These are phyloP conservation scores for Tetrahymena elliotti DNA, from an alignment of 73 alveolate species.

Conservation along the genomic window DNA sequence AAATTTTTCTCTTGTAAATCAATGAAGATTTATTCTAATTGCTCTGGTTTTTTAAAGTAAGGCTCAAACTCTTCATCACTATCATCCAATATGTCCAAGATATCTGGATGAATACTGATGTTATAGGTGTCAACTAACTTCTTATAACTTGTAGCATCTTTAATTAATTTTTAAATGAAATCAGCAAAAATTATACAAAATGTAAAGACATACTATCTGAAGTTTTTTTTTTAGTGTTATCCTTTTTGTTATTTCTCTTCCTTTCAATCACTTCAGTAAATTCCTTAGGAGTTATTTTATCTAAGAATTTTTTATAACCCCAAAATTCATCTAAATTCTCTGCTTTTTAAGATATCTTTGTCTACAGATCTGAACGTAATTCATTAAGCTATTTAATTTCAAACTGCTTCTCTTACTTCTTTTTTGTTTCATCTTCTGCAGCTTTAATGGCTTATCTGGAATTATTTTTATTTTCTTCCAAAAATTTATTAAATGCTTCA, in stretches of 20 bases:
- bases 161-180: background rate
- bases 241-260: background rate
- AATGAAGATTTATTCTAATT: slow-evolving; percentile 10
- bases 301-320: slow-evolving; percentile 20
- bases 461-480: slow-evolving; percentile 20
- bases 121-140: background rate
- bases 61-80: slow-evolving; percentile 36
- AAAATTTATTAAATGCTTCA: slow-evolving; percentile 15
- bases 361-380: slow-evolving; percentile 3
- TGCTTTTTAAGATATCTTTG: slow-evolving; percentile 9
- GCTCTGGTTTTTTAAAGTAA: slow-evolving; percentile 20
- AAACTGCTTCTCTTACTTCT: slow-evolving; percentile 9
- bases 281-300: slow-evolving; percentile 31
- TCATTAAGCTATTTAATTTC: slow-evolving; percentile 17
- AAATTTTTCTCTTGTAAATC: slow-evolving; percentile 25
- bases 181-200: background rate
- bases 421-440: slow-evolving; percentile 29
- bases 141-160: background rate
- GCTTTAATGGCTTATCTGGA: slow-evolving; percentile 31
- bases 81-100: slow-evolving; percentile 12
- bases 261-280: background rate
- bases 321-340: slow-evolving; percentile 19
- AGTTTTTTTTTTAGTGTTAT: background rate
- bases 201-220: background rate
- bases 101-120: background rate